Percentiles rank a stretch among this genome's conserved stretches.
Evolutionary conservation across 2,329 filamentous ascomycete species (phyloP).

Genomic region (Helicocarpus griseus): DNA sequence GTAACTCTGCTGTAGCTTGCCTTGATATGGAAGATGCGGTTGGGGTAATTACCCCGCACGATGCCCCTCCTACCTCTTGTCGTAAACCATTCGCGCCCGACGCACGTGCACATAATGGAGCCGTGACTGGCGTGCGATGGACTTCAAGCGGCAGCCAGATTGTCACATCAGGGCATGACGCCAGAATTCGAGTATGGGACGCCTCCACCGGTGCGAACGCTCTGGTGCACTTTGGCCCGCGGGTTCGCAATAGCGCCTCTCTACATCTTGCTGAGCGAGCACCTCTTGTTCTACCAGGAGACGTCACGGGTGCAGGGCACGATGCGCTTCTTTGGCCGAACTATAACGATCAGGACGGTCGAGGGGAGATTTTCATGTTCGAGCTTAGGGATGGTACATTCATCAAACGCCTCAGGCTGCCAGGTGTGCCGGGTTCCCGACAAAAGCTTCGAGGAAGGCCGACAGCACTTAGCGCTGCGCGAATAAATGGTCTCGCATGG

Average conservation of each 20-base stretch:
- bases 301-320: slow-evolving; percentile 45
- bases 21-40: slow-evolving; percentile 77
- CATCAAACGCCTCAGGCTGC: slow-evolving; percentile 59
- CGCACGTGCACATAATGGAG: slow-evolving; percentile 61
- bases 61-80: slow-evolving; percentile 18
- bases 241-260: slow-evolving; percentile 58
- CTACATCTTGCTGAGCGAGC: slow-evolving; percentile 51
- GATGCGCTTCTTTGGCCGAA: slow-evolving; percentile 76
- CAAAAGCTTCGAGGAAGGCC: slow-evolving; percentile 31
- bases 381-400: slow-evolving; percentile 69
- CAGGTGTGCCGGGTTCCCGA: slow-evolving; percentile 38
- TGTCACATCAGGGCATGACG: slow-evolving; percentile 73
- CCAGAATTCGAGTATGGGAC: slow-evolving; percentile 80
- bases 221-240: slow-evolving; percentile 75
- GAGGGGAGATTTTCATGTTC: slow-evolving; percentile 63
- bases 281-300: slow-evolving; percentile 55
- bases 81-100: slow-evolving; percentile 35
- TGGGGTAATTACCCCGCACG: slow-evolving; percentile 45
- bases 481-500: slow-evolving; percentile 71
- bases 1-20: slow-evolving; percentile 60
- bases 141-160: slow-evolving; percentile 68
- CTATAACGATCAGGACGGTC: slow-evolving; percentile 54
- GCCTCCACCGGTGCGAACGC: slow-evolving; percentile 72
- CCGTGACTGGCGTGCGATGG: slow-evolving; percentile 80
- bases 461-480: slow-evolving; percentile 44